Evolutionary conservation across 2,329 filamentous ascomycete genomes (phyloP), one percentile per base, ranked within the genome.

Genomic region (Akanthomyces muscarius): DNA sequence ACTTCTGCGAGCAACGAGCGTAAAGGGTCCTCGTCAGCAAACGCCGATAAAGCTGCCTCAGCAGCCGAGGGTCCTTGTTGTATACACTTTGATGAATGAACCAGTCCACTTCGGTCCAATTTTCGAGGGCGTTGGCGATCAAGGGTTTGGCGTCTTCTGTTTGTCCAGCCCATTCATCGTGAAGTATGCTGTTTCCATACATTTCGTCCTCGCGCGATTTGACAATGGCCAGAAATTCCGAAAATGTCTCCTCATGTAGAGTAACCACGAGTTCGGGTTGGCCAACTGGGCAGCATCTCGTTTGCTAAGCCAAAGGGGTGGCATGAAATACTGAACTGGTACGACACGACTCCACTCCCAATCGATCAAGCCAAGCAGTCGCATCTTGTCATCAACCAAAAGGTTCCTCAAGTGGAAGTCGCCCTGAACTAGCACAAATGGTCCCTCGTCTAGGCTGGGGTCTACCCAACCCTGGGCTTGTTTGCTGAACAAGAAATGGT

Each of bases 311-410:
- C 65, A 66, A 3, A 66, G 61, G 4, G 64, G 65, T 21, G 65
- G 65, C 14, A 6, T 66, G 14, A 52, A 62, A 42, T 61, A 65
- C 28, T 67, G 66, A 4, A 60, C n/a, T 11, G 66, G 66, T 1
- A 68, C 65, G n/a, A 68, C 61, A 3, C 64, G 65, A 33, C 66
- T 68, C 61, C 65, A 67, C 52, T 67, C 65, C 65, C 65, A 67
- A 47, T 67, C 65, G 2, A 67, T 41, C 30, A 67, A 55, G 2
- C 50, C 63, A 5, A 44, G 38, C 10, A 67, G 52, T 18, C 60
- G 52, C 62, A 61, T 57, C 4, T 61, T 30, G 10, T 65, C 52
- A 16, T 67, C 59, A 8, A 67, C 55, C 18, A 67, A 44, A n/a
- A 62, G 10, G 33, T 66, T 67, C n/a, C 28, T 50, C 25, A 58